Evolutionary conservation across 768 basidiomycete genomes (phyloP), one percentile per base, ranked within the genome.

Genomic region (Paxillus ammoniavirescens): DNA sequence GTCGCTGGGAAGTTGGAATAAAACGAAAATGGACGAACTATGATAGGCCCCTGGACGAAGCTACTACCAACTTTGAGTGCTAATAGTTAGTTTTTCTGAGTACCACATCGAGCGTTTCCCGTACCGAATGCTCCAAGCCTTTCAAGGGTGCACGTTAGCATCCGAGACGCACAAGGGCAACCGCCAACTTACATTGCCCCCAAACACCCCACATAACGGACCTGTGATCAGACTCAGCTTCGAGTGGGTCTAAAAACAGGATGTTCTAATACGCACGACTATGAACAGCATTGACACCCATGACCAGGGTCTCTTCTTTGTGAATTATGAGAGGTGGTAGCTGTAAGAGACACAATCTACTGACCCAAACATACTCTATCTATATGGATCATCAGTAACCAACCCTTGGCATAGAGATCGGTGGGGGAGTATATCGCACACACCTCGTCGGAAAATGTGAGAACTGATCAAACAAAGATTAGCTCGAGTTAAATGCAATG

Each of bases 281-380:
- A 35, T 3, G 45, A 33, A 47, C n/a, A 47, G 15, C 2, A 18
- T 7, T n/a, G 38, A 40, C 8, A 40, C 17, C 17, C 15, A 40
- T 2, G 38, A n/a, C 38, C 38, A 40, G 17, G 15, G 38, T 40
- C 38, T 40, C 17, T 40, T 40, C 38, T 40, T 40, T 40, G 9
- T n/a, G 8, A 17, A 33, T 14, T 9, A 30, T 45, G 0, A 45
- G 15, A 31, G 28, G 14, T 12, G 45, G 18, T 33, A 47, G 18
- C 31, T 14, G 1, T n/a, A 15, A 47, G 9, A 35, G 35, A 30
- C 26, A n/a, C 6, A 18, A 33, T n/a, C 37, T n/a, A 18, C 64
- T 26, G 26, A 65, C 64, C 64, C 64, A 65, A 9, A 65, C 18
- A 38, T 46, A 55, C 13, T 42, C 31, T 49, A 60, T 37, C 63